Percentiles rank a stretch among this genome's conserved stretches.
These are phyloP conservation scores for Aspergillus panamensis DNA, from an alignment of 495 filamentous ascomycete species.

Conservation along the genomic window DNA sequence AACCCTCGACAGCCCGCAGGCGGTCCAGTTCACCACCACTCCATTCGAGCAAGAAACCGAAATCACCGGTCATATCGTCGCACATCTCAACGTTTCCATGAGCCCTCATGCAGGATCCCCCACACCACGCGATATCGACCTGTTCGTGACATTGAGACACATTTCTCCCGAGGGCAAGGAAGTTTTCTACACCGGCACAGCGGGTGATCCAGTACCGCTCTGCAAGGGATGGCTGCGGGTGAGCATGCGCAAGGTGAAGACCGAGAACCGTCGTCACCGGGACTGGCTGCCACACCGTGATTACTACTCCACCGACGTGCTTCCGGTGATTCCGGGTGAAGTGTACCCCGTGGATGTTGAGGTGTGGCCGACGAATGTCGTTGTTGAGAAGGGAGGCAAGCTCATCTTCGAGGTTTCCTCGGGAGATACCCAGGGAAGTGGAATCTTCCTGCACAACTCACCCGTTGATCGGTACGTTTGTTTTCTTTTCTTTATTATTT, in stretches of 20 bases:
- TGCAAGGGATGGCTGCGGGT: constrained; percentile 47
- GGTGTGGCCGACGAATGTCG: constrained; percentile 66
- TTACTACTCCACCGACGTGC: constrained; percentile 56
- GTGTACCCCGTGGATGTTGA: constrained; percentile 64
- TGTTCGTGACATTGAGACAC: constrained; percentile 62
- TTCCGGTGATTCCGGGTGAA: constrained; percentile 50
- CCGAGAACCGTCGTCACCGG: constrained; percentile 45
- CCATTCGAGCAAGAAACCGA: constrained; percentile 57
- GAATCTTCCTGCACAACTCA: constrained; percentile 55
- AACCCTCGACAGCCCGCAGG: constrained; percentile 40
- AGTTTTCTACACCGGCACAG: constrained; percentile 60
- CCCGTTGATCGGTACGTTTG: constrained; percentile 40
- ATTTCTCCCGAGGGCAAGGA: constrained; percentile 53
- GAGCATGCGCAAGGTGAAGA: constrained; percentile 51
- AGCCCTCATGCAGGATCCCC: constrained; percentile 34
- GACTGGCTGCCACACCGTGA: constrained; percentile 55
- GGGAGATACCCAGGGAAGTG: constrained; percentile 60
- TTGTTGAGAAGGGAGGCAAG: constrained; percentile 47
- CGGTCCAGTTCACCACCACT: constrained; percentile 51
- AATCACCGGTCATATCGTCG: constrained; percentile 63
- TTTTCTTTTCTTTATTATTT: background rate
- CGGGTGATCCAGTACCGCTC: constrained; percentile 44
- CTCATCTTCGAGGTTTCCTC: constrained; percentile 56
- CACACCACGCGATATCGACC: constrained; percentile 54
- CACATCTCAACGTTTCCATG: constrained; percentile 57